Conservation (phyloP, 768 basidiomycete genomes). For the Termitomyces sp. region DNA sequence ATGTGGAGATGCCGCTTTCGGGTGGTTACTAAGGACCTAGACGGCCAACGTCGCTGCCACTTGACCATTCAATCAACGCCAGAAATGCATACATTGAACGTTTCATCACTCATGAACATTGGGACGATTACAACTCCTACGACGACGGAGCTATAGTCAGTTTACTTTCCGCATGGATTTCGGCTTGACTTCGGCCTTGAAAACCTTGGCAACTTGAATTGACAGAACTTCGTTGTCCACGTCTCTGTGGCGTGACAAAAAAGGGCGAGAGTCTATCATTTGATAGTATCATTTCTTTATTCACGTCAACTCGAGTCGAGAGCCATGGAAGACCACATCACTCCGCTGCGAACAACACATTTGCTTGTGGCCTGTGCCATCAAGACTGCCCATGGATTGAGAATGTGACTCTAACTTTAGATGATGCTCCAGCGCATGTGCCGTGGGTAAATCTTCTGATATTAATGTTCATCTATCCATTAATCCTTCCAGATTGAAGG, state of each 20-base stretch:
- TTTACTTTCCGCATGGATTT: background rate
- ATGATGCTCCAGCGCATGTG: background rate
- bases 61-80: background rate
- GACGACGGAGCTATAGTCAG: background rate
- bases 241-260: slow-evolving; percentile 2
- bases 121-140: background rate
- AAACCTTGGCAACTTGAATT: background rate
- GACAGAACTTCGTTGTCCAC: background rate
- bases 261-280: background rate
- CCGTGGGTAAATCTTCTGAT: background rate
- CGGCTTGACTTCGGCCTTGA: background rate
- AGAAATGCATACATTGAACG: background rate
- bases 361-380: background rate
- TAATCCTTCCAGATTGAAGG: background rate
- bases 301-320: background rate
- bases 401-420: background rate
- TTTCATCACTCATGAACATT: background rate
- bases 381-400: background rate
- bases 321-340: background rate
- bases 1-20: background rate
- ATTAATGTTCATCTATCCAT: background rate
- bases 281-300: slow-evolving; percentile 6
- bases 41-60: background rate
- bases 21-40: background rate
- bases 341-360: background rate